phyloP scores from a whole-genome alignment of 2,329 filamentous ascomycete genomes.

The Fusarium pseudonygamai region DNA sequence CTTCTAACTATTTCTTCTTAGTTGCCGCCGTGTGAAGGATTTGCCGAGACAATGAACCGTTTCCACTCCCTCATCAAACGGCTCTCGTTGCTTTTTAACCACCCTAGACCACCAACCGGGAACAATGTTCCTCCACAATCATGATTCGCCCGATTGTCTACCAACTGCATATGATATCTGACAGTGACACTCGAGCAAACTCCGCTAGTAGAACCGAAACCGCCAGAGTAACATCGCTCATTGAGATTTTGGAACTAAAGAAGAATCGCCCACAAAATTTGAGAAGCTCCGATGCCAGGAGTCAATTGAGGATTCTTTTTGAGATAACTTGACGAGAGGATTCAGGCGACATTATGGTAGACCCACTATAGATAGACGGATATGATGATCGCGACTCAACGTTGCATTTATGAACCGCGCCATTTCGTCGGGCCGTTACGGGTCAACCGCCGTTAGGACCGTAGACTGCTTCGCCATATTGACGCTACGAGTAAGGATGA shows the following conservation, averaged over 20 bases:
- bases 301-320: background rate
- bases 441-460: background rate
- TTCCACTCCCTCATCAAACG: background rate
- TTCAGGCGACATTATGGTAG: background rate
- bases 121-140: rapidly evolving
- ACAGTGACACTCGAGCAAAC: rapidly evolving
- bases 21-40: background rate
- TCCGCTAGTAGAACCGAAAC: background rate
- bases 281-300: rapidly evolving
- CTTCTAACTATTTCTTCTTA: too few species aligned
- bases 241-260: rapidly evolving
- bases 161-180: background rate
- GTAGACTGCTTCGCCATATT: too few species aligned
- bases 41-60: background rate
- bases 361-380: background rate
- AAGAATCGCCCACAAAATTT: background rate
- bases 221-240: background rate
- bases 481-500: too few species aligned
- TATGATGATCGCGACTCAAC: background rate
- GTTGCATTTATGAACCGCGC: background rate
- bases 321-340: too few species aligned
- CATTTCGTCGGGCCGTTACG: background rate
- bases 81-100: background rate
- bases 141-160: background rate
- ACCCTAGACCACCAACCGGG: rapidly evolving